A percentile compares a stretch with the other conserved stretches of the same genome.
phyloP scores from a whole-genome alignment of 164 flowering plant genomes.

The Magnolia changhungtana region DNA sequence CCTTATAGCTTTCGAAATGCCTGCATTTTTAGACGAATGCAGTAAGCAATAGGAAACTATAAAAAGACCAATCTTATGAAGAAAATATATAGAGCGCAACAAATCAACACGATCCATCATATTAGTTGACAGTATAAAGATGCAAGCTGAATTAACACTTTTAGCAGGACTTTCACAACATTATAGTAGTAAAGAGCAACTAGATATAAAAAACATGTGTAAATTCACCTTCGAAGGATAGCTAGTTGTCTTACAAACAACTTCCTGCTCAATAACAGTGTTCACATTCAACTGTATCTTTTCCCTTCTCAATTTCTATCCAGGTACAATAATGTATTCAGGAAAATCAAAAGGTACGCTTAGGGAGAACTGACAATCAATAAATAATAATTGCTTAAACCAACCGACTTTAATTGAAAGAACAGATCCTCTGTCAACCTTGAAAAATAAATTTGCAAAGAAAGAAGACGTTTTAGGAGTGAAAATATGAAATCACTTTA shows the following conservation, averaged over 20 bases:
- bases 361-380: constrained; percentile 50
- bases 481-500: no score
- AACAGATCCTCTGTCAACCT: constrained; percentile 87
- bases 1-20: no score
- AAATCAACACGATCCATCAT: not conserved
- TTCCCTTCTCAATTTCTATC: no score
- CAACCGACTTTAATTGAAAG: constrained; percentile 64
- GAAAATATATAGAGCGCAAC: not conserved
- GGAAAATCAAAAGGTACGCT: constrained; percentile 13
- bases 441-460: constrained; percentile 6
- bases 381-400: constrained; percentile 64
- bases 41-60: no score
- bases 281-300: no score
- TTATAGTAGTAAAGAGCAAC: no score
- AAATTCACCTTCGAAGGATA: constrained; percentile 76
- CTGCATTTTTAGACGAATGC: no score
- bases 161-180: not conserved
- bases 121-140: not conserved
- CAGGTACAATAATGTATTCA: no score
- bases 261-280: constrained; percentile 40
- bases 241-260: constrained; percentile 58
- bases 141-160: not conserved
- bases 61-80: no score
- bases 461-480: not conserved
- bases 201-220: not conserved